Conservation (phyloP, 2,329 filamentous ascomycete genomes). For the Penicillium corylophilum region DNA sequence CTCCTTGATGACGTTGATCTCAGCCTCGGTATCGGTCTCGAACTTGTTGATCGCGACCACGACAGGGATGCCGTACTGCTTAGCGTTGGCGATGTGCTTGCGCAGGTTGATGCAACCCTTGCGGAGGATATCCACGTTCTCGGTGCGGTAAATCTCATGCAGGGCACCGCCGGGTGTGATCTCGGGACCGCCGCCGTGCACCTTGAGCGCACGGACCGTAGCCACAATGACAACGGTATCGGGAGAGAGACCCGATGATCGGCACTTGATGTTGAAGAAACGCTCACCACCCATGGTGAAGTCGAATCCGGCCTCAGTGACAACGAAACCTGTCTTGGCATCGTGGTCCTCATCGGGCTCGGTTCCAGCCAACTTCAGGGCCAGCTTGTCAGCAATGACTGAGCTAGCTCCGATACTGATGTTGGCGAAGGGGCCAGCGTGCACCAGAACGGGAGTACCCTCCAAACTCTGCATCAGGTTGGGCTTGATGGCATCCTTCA, state of each 20-base stretch:
- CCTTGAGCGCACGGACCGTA: conserved; percentile 92
- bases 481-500: conserved; percentile 98
- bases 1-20: conserved; percentile 84
- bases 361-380: conserved; percentile 91
- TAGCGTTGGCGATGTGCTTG: conserved; percentile 93
- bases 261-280: conserved; percentile 99
- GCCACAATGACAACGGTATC: conserved; percentile 95
- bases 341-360: conserved; percentile 85
- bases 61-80: conserved; percentile 84
- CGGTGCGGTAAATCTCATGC: conserved; percentile 83
- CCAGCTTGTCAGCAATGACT: conserved; percentile 90
- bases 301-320: conserved; percentile 97
- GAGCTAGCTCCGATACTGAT: conserved; percentile 97
- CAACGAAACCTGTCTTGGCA: conserved; percentile 83
- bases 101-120: conserved; percentile 89
- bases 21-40: conserved; percentile 86
- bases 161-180: conserved; percentile 84
- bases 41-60: conserved; percentile 98
- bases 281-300: conserved; percentile 99
- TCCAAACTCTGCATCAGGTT: conserved; percentile 98
- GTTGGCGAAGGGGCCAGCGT: conserved; percentile 96
- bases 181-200: conserved; percentile 93
- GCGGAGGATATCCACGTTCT: conserved; percentile 89
- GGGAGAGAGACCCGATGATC: conserved; percentile 85
- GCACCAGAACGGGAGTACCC: conserved; percentile 95